Percentiles rank a stretch among this genome's conserved stretches.
phyloP scores from a whole-genome alignment of 352 stramenopile genomes.

The Globisporangium perplexum region DNA sequence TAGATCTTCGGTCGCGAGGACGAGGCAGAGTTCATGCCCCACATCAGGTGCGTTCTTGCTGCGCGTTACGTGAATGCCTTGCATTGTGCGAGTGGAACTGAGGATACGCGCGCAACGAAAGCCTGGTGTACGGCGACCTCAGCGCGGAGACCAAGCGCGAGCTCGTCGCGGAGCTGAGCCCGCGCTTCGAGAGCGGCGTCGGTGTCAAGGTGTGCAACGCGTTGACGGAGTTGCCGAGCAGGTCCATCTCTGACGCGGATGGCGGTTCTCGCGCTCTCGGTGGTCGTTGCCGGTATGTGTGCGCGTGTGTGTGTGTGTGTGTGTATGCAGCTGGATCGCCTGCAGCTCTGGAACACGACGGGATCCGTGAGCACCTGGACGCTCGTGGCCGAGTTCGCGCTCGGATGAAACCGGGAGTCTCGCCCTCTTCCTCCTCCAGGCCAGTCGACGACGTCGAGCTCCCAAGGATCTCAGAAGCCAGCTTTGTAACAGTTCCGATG shows the following conservation, averaged over 20 bases:
- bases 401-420: too few relatives aligned
- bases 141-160: constrained; percentile 15
- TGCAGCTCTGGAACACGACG: constrained; percentile 55
- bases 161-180: constrained; percentile 33
- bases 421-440: too few relatives aligned
- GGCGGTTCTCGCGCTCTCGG: neutral
- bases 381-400: constrained; percentile 24
- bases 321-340: constrained; percentile 21
- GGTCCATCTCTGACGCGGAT: too few relatives aligned
- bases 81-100: neutral
- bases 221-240: too few relatives aligned
- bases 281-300: neutral
- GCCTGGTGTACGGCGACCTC: constrained; percentile 59
- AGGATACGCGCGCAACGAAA: constrained; percentile 2
- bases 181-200: constrained; percentile 24
- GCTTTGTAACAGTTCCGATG: too few relatives aligned
- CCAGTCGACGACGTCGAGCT: too few relatives aligned
- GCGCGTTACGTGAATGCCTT: neutral
- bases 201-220: constrained; percentile 23
- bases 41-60: constrained; percentile 39
- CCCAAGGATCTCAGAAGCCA: too few relatives aligned
- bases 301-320: neutral
- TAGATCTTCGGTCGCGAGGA: constrained; percentile 36
- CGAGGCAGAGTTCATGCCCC: constrained; percentile 49
- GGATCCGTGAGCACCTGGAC: constrained; percentile 34